These are phyloP conservation scores for Kurtzmaniella quercitrusa DNA, from an alignment of 1,139 yeast species.

Conservation along the genomic window DNA sequence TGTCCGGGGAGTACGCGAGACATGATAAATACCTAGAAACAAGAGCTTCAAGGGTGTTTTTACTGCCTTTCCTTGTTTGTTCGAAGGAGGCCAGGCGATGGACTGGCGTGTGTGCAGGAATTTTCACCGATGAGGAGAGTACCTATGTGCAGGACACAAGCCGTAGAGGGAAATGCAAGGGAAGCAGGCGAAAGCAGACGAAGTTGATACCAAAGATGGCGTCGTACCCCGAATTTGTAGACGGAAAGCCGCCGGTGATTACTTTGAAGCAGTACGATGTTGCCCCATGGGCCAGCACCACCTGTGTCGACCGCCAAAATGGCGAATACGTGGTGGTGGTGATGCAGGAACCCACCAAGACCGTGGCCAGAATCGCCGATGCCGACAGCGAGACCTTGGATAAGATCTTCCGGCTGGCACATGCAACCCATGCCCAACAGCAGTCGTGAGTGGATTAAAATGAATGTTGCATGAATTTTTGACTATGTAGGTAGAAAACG, in stretches of 20 bases:
- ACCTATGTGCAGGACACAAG: neutral
- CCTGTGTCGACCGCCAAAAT: conserved; percentile 43
- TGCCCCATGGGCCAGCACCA: conserved; percentile 50
- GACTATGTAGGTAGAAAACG: neutral
- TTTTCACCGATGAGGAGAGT: too few species aligned
- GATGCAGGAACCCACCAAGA: conserved; percentile 40
- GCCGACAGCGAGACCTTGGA: conserved; percentile 36
- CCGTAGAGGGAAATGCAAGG: too few species aligned
- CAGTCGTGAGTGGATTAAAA: neutral
- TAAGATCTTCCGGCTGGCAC: conserved; percentile 45
- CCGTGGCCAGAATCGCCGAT: conserved; percentile 38
- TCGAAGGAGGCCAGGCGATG: too few species aligned
- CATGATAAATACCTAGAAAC: neutral
- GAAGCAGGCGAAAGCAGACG: too few species aligned
- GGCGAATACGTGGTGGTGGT: conserved; percentile 41
- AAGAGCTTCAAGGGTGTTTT: neutral
- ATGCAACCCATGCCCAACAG: conserved; percentile 21
- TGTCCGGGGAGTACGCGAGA: conserved; percentile 76
- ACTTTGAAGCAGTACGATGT: conserved; percentile 43
- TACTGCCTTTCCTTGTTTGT: neutral
- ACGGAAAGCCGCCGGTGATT: conserved; percentile 47
- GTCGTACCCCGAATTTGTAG: conserved; percentile 38
- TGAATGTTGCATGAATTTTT: neutral
- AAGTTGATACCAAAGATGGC: conserved; percentile 17
- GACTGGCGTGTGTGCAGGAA: neutral